These are phyloP conservation scores for Tirmania nivea DNA, from an alignment of 495 filamentous ascomycete genomes.

Conservation along the genomic window DNA sequence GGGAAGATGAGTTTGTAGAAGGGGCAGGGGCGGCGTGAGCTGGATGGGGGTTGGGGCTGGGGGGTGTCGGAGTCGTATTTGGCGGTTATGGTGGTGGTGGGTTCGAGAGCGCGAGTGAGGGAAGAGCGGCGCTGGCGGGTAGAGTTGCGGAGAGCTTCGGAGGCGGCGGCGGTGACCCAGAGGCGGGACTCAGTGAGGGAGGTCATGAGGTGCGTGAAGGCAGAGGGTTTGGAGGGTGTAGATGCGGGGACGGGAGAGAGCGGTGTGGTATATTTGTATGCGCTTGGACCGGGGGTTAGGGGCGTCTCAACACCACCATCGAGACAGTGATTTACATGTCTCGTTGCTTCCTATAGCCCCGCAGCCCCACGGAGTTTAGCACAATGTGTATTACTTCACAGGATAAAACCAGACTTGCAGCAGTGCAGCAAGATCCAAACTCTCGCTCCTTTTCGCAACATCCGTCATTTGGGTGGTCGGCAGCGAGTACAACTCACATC, in stretches of 20 bases:
- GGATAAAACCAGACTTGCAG: background rate
- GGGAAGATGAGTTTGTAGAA: slow-evolving; percentile 97
- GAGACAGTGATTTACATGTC: slow-evolving; percentile 82
- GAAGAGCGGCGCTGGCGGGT: slow-evolving; percentile 10
- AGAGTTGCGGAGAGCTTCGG: slow-evolving; percentile 50
- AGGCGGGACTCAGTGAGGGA: slow-evolving; percentile 20
- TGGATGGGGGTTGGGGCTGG: slow-evolving; percentile 58
- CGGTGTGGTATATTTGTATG: background rate
- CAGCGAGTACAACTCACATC: slow-evolving; percentile 22
- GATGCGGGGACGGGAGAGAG: background rate
- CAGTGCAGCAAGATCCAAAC: background rate
- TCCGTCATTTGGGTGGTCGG: background rate
- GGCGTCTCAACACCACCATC: slow-evolving; percentile 39
- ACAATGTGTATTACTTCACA: slow-evolving; percentile 6
- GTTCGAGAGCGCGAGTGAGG: slow-evolving; percentile 70
- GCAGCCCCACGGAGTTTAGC: background rate
- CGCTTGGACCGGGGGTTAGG: background rate
- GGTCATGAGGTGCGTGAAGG: background rate
- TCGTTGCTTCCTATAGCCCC: slow-evolving; percentile 25
- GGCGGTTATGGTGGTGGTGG: slow-evolving; percentile 78
- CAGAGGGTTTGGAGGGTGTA: background rate
- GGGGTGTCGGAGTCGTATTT: slow-evolving; percentile 70
- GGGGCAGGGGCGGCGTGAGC: slow-evolving; percentile 75
- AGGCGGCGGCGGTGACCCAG: slow-evolving; percentile 44
- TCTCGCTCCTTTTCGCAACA: too few species aligned